Percentiles rank a stretch among this genome's conserved stretches.
Evolutionary conservation across 768 basidiomycete genomes (phyloP).

Genomic region (Tremella mesenterica): DNA sequence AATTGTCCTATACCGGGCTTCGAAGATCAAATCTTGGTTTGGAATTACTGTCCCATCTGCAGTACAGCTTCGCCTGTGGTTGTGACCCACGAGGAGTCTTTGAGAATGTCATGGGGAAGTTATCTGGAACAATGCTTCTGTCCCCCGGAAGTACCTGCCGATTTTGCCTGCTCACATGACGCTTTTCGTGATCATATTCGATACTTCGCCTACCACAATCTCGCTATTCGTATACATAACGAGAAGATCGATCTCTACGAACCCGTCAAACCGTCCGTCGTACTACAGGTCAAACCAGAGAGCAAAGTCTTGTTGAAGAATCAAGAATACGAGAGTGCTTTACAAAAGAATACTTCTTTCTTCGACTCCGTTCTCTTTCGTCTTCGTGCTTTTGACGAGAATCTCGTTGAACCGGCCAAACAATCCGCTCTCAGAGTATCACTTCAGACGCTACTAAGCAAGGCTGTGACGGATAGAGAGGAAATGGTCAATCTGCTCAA

Average conservation of each 20-base stretch:
- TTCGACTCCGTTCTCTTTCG: conserved; percentile 48
- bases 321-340: conserved; percentile 69
- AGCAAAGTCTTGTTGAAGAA: conserved; percentile 84
- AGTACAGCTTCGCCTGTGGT: conserved; percentile 73
- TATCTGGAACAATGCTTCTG: conserved; percentile 96
- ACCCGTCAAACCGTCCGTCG: conserved; percentile 77
- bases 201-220: conserved; percentile 64
- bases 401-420: conserved; percentile 39
- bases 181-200: conserved; percentile 86
- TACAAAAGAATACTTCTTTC: conserved; percentile 56
- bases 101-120: conserved; percentile 87
- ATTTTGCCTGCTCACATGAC: conserved; percentile 86
- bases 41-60: conserved; percentile 67
- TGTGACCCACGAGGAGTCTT: conserved; percentile 86
- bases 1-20: conserved; percentile 37
- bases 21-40: conserved; percentile 72
- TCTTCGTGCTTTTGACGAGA: conserved; percentile 37
- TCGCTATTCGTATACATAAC: conserved; percentile 63
- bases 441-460: conserved; percentile 52
- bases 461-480: conserved; percentile 59
- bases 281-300: conserved; percentile 75
- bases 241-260: conserved; percentile 76
- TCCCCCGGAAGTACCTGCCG: conserved; percentile 70
- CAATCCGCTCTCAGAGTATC: conserved; percentile 26
- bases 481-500: conserved; percentile 68